Conservation (phyloP, 768 basidiomycete species). For the Serendipita indica region DNA sequence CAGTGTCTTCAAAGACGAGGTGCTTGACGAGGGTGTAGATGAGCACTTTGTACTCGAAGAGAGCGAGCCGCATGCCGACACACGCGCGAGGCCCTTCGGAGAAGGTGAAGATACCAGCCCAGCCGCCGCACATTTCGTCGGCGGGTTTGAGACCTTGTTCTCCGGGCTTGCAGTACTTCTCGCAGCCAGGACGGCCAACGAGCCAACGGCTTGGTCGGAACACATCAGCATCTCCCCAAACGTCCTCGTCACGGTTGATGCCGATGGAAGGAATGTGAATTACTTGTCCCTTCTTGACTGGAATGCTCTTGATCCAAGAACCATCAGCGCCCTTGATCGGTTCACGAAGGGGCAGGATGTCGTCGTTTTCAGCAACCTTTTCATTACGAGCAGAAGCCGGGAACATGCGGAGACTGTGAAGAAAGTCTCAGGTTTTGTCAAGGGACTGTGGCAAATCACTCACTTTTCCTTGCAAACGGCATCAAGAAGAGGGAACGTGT, state of each 20-base stretch:
- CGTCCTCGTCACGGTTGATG: slow-evolving; percentile 23
- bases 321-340: slow-evolving; percentile 23
- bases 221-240: slow-evolving; percentile 26
- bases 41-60: slow-evolving; percentile 29
- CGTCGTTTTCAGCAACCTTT: slow-evolving; percentile 27
- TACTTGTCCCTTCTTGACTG: slow-evolving; percentile 27
- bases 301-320: slow-evolving; percentile 19
- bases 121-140: slow-evolving; percentile 21
- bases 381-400: slow-evolving; percentile 29
- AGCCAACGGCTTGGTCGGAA: slow-evolving; percentile 32
- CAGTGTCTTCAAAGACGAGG: slow-evolving; percentile 27
- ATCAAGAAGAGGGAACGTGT: slow-evolving; percentile 27
- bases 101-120: slow-evolving; percentile 27
- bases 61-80: slow-evolving; percentile 28
- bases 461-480: slow-evolving; percentile 31
- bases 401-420: slow-evolving; percentile 27
- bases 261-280: slow-evolving; percentile 25
- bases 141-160: slow-evolving; percentile 19
- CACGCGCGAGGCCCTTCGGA: slow-evolving; percentile 31
- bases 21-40: slow-evolving; percentile 25
- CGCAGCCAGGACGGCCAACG: neutral
- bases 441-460: slow-evolving; percentile 11
- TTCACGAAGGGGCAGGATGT: slow-evolving; percentile 28
- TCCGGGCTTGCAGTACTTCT: slow-evolving; percentile 16
- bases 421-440: neutral